A percentile compares a stretch with the other conserved stretches of the same genome.
Conservation (phyloP, 129 eudicot genomes). For the Chrysanthemum makinoi region DNA sequence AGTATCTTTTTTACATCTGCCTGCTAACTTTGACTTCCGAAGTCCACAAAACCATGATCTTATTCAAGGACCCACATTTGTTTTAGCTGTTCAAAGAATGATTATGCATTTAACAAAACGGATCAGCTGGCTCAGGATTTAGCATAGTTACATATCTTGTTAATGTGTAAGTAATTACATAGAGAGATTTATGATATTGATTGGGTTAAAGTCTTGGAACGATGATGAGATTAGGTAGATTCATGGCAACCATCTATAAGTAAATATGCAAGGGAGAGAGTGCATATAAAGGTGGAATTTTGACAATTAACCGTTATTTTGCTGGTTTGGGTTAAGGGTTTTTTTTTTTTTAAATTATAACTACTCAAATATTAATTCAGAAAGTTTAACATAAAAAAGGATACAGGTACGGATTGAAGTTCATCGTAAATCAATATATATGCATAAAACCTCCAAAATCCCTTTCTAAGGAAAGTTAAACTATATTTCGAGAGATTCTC, state of each 20-base stretch:
- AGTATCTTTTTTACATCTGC: background rate
- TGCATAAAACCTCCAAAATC: too few species aligned
- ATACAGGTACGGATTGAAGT: too few species aligned
- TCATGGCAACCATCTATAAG: too few species aligned
- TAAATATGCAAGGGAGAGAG: background rate
- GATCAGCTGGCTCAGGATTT: background rate
- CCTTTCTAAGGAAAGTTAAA: too few species aligned
- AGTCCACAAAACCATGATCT: conserved; percentile 20
- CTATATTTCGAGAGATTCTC: too few species aligned
- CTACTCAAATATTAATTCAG: background rate
- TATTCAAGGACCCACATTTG: background rate
- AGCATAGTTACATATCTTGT: background rate
- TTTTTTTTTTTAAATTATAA: background rate
- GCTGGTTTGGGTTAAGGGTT: background rate
- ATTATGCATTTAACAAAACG: background rate
- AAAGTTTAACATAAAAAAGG: too few species aligned
- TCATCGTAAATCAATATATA: too few species aligned
- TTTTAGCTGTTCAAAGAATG: background rate
- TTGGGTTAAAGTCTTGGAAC: too few species aligned
- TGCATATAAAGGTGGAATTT: background rate
- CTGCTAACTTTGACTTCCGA: background rate
- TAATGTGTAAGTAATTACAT: background rate
- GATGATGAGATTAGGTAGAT: too few species aligned
- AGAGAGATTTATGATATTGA: too few species aligned
- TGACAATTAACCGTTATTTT: background rate